Evolutionary conservation across 805 yeast species (phyloP).

Genomic region (Kuraishia piskuri): DNA sequence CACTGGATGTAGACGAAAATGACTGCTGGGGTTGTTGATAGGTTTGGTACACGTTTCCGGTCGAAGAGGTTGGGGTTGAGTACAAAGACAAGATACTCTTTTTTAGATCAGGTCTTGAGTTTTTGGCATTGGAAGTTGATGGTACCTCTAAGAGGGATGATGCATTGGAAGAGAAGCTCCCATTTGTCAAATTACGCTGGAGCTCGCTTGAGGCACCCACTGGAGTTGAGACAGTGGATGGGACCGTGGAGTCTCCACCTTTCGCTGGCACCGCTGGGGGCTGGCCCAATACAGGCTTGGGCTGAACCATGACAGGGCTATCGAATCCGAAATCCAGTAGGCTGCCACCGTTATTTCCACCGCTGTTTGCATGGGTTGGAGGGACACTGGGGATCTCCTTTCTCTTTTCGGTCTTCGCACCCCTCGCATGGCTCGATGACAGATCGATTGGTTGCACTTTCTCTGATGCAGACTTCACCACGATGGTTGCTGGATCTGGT

Average conservation of each 20-base stretch:
- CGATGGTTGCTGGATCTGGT: constrained; percentile 50
- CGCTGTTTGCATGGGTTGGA: background rate
- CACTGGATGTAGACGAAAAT: background rate
- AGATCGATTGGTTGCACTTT: background rate
- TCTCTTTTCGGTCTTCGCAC: background rate
- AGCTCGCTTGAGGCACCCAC: background rate
- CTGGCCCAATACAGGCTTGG: background rate
- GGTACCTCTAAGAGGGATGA: constrained; percentile 1
- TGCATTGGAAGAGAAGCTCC: background rate
- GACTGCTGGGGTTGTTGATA: background rate
- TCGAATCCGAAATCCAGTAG: constrained; percentile 24
- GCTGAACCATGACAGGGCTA: constrained; percentile 9
- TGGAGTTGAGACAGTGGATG: background rate
- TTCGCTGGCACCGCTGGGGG: constrained; percentile 3
- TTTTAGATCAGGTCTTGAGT: constrained; percentile 73
- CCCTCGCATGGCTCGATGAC: background rate
- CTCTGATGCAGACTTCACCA: background rate
- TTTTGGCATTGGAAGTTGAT: constrained; percentile 9
- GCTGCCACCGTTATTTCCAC: constrained; percentile 4
- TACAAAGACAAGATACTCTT: constrained; percentile 87
- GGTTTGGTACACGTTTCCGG: constrained; percentile 12
- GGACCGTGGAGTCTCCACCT: background rate
- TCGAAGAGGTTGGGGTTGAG: constrained; percentile 45
- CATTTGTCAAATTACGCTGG: background rate
- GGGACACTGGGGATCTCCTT: background rate